A percentile compares a stretch with the other conserved stretches of the same genome.
phyloP scores from a whole-genome alignment of 768 basidiomycete species.

The Leccinum disarticulatum region DNA sequence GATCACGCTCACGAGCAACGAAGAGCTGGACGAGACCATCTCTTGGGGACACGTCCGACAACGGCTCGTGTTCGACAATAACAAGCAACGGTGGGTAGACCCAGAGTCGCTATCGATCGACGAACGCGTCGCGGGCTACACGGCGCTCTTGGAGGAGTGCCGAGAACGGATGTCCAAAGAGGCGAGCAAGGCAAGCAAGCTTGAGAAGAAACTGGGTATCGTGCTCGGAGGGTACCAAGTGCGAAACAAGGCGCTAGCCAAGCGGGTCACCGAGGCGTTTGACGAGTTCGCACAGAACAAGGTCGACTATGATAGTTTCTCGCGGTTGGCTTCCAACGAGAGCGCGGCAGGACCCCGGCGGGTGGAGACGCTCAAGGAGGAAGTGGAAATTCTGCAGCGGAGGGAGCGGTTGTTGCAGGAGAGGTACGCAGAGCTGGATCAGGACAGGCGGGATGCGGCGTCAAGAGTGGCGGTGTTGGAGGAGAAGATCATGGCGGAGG shows the following conservation, averaged over 20 bases:
- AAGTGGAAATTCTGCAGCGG: slow-evolving; percentile 77
- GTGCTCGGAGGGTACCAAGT: slow-evolving; percentile 90
- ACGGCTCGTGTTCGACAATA: slow-evolving; percentile 61
- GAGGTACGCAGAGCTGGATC: slow-evolving; percentile 79
- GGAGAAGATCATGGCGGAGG: slow-evolving; percentile 84
- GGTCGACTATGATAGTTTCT: slow-evolving; percentile 79
- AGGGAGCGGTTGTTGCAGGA: slow-evolving; percentile 79
- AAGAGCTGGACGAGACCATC: slow-evolving; percentile 54
- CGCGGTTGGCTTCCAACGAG: slow-evolving; percentile 71
- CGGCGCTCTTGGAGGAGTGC: slow-evolving; percentile 55
- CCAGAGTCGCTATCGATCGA: slow-evolving; percentile 54
- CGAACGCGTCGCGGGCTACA: slow-evolving; percentile 63
- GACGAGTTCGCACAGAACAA: slow-evolving; percentile 65
- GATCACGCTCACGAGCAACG: slow-evolving; percentile 58
- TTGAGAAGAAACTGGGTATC: slow-evolving; percentile 87
- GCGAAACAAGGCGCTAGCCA: slow-evolving; percentile 63
- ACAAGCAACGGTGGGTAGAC: slow-evolving; percentile 65
- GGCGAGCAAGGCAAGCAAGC: slow-evolving; percentile 76
- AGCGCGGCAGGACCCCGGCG: slow-evolving; percentile 72
- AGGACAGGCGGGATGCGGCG: slow-evolving; percentile 62
- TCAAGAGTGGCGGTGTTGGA: slow-evolving; percentile 65
- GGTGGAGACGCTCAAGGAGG: slow-evolving; percentile 77
- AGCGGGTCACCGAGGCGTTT: slow-evolving; percentile 65
- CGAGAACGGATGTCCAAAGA: slow-evolving; percentile 77
- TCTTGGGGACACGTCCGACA: slow-evolving; percentile 76